phyloP scores from a whole-genome alignment of 768 basidiomycete species.

The Tulasnella sp. region DNA sequence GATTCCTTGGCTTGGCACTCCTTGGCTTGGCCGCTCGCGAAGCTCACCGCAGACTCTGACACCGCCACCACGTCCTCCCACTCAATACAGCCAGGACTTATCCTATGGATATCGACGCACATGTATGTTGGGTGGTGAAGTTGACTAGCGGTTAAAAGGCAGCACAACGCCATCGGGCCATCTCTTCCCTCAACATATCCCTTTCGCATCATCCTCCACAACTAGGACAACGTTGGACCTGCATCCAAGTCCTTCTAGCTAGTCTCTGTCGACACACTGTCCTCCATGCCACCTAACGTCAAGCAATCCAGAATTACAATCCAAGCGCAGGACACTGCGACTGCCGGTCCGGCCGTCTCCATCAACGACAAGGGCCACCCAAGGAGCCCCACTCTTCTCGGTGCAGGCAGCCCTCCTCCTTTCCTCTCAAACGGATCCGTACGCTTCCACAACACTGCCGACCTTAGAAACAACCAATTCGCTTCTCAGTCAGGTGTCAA shows the following conservation, averaged over 20 bases:
- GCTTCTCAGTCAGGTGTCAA: slow-evolving; percentile 29
- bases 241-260: not conserved
- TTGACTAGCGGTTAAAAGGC: not conserved
- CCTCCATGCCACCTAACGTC: not conserved
- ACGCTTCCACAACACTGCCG: slow-evolving; percentile 22
- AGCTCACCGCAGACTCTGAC: too few species aligned
- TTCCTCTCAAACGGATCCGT: slow-evolving; percentile 48
- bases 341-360: not conserved
- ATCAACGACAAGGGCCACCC: not conserved
- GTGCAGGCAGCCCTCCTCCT: slow-evolving; percentile 48
- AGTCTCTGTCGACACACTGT: not conserved
- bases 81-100: too few species aligned
- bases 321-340: slow-evolving; percentile 4
- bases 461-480: slow-evolving; percentile 29
- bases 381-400: not conserved
- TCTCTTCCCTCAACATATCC: not conserved
- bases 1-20: too few species aligned
- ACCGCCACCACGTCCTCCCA: too few species aligned
- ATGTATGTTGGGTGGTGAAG: too few species aligned
- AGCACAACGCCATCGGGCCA: not conserved
- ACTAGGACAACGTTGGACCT: too few species aligned
- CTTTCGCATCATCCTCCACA: too few species aligned
- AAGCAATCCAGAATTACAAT: not conserved
- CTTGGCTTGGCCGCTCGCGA: too few species aligned
- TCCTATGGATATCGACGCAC: too few species aligned